These are phyloP conservation scores for Xylariaceae sp. DNA, from an alignment of 2,329 filamentous ascomycete genomes.

Conservation along the genomic window DNA sequence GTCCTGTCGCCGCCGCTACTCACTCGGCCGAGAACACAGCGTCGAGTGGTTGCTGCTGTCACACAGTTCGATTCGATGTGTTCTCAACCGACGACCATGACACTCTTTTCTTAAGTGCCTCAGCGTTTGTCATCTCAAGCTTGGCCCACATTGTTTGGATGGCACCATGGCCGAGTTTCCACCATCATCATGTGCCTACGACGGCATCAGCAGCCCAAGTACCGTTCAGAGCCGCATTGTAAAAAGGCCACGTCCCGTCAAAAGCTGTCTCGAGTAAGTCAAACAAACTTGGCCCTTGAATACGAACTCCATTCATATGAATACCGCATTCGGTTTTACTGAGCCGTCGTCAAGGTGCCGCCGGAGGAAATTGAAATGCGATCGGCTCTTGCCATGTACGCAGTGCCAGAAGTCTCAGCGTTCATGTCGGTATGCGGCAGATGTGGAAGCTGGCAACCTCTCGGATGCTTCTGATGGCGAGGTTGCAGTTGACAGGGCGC, in stretches of 20 bases:
- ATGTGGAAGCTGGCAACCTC: constrained; percentile 45
- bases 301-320: not conserved
- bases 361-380: constrained; percentile 57
- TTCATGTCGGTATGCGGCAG: constrained; percentile 50
- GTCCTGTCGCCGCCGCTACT: too few species aligned
- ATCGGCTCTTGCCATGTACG: constrained; percentile 54
- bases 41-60: too few species aligned
- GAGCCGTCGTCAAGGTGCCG: constrained; percentile 19
- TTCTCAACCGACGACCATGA: too few species aligned
- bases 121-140: too few species aligned
- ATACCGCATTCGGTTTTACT: not conserved
- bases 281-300: not conserved
- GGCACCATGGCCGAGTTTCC: not conserved
- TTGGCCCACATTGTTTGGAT: too few species aligned
- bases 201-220: constrained; percentile 15
- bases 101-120: too few species aligned
- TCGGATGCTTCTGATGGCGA: constrained; percentile 49
- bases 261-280: constrained; percentile 27
- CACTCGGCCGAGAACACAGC: too few species aligned
- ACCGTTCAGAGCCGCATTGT: constrained; percentile 20
- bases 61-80: too few species aligned
- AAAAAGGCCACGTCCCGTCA: constrained; percentile 30
- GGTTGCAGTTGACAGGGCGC: constrained; percentile 19
- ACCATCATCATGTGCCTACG: constrained; percentile 1
- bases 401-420: constrained; percentile 59